Base-by-base conservation (phyloP, 73 alveolate genomes). In the Urostyla sp. region DNA sequence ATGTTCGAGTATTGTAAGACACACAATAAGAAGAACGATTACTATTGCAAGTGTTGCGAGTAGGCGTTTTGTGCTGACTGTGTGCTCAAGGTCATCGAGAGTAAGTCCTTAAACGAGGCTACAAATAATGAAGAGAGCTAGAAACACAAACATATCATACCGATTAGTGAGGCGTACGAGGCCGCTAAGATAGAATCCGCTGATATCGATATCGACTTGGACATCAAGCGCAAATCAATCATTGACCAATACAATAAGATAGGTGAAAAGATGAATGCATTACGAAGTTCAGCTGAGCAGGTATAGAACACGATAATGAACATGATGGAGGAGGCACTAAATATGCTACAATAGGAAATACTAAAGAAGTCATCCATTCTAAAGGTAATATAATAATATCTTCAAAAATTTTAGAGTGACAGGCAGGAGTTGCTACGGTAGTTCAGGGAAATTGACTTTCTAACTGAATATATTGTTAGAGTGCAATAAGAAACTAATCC, bases 11-110 rank as follows among this genome's bases (percentile, higher is more conserved):
- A 45, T 48, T 66, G 80, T 44, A 31, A 15, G 4, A 63, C 37
- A 46, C 80, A 66, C 44, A 43, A 15, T 1, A 37, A 28, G 20
- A 66, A 66, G 26, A 66, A 66, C 48, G 80, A 66, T 13, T 66
- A 20, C 44, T 66, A 66, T 44, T 66, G 80, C 43, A 40, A 66
- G 16, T 66, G 80, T 26, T 66, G 80, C 48, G 23, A 66, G 52
- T 16, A 66, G 27, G 80, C 43, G 4, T 66, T 40, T 44, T 66
- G 80, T 26, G 37, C 80, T 24, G 80, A 66, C n/a, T 66, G 80
- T 26, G 28, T 66, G 43, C 8, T 66, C 6, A 66, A 37, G n/a
- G n/a, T n/a, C n/a, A n/a, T n/a, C n/a, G n/a, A n/a, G n/a, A n/a
- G n/a, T n/a, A n/a, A n/a, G n/a, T n/a, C n/a, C n/a, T n/a, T n/a